Percentiles rank a stretch among this genome's conserved stretches.
These are phyloP conservation scores for Cardamine resedifolia DNA, from an alignment of 345 rosid genomes.

Conservation along the genomic window DNA sequence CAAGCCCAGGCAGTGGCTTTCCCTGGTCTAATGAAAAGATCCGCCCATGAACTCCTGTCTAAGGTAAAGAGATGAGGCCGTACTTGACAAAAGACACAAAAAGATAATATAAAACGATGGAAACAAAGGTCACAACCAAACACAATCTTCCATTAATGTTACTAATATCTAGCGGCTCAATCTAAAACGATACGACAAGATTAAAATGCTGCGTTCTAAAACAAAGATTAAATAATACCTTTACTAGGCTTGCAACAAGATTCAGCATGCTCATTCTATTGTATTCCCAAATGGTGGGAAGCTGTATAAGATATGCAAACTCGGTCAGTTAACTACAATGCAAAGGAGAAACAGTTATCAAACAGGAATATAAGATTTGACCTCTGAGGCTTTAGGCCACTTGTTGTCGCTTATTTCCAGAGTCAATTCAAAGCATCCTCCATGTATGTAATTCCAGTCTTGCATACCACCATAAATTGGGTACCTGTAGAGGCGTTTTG, in stretches of 20 bases:
- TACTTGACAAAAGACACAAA: neutral
- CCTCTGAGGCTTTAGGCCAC: conserved; percentile 93
- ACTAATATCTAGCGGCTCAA: neutral
- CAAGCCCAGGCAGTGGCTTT: conserved; percentile 71
- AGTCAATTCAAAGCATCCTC: conserved; percentile 95
- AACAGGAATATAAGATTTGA: conserved; percentile 32
- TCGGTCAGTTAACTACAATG: conserved; percentile 29
- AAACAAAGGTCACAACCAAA: neutral
- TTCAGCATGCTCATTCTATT: conserved; percentile 90
- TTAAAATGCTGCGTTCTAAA: neutral
- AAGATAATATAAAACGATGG: neutral
- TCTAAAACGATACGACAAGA: conserved; percentile 3
- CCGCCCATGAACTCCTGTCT: conserved; percentile 94
- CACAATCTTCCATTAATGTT: neutral
- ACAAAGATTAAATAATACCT: conserved; percentile 47
- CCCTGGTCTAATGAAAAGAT: conserved; percentile 75
- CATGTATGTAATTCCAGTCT: conserved; percentile 97
- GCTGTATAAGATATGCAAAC: conserved; percentile 44
- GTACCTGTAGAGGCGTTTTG: conserved; percentile 60
- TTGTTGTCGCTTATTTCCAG: conserved; percentile 89
- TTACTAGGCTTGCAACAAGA: conserved; percentile 74
- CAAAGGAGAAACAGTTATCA: conserved; percentile 15
- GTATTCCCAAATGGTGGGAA: conserved; percentile 85
- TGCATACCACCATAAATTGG: conserved; percentile 99
- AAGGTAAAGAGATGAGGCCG: conserved; percentile 14